These are phyloP conservation scores for Amphirosellinia nigrospora DNA, from an alignment of 495 filamentous ascomycete genomes.

Conservation along the genomic window DNA sequence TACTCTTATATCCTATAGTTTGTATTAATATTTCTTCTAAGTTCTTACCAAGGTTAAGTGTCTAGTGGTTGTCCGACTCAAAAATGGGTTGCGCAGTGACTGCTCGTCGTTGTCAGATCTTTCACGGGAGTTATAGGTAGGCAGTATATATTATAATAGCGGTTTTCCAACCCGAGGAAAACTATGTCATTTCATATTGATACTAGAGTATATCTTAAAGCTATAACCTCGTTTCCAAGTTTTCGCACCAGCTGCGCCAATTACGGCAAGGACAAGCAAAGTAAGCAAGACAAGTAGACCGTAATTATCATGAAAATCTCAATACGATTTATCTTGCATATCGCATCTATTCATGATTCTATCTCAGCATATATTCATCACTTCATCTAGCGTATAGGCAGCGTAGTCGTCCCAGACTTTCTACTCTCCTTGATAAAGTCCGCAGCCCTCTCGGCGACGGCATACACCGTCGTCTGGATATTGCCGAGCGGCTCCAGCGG, in stretches of 20 bases:
- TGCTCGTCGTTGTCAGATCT: too few relatives aligned
- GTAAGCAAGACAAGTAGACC: background rate
- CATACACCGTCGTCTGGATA: slow-evolving; percentile 59
- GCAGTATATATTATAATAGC: background rate
- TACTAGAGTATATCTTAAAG: background rate
- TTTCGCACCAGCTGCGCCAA: background rate
- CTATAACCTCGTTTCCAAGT: background rate
- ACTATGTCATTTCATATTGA: background rate
- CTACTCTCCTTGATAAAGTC: slow-evolving; percentile 57
- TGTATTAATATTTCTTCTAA: background rate
- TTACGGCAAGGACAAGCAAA: background rate
- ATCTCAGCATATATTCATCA: slow-evolving; percentile 1
- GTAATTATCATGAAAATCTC: background rate
- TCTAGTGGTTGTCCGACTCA: background rate
- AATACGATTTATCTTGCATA: background rate
- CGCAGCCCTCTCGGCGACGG: slow-evolving; percentile 61
- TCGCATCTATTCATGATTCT: background rate
- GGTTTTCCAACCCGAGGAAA: background rate
- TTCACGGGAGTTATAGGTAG: background rate
- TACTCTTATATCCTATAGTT: too few relatives aligned
- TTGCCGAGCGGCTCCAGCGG: slow-evolving; percentile 55
- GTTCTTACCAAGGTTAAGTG: background rate
- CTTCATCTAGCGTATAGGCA: slow-evolving; percentile 15
- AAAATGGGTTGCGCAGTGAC: background rate
- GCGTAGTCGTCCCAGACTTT: background rate